These are phyloP conservation scores for Amanita pseudoporphyria DNA, from an alignment of 768 basidiomycete species.

Conservation along the genomic window DNA sequence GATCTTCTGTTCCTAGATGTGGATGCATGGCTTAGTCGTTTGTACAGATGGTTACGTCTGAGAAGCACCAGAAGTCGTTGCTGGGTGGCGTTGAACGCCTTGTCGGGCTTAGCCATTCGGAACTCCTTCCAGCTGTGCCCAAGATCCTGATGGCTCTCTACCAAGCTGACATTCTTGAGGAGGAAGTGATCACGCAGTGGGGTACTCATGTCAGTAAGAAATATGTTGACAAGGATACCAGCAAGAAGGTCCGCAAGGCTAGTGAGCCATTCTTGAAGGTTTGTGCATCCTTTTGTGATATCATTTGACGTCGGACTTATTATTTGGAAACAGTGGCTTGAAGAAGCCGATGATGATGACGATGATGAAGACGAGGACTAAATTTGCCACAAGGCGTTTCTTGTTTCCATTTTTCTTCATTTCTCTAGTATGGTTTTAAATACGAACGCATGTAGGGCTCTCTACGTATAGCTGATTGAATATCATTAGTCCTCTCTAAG, in stretches of 20 bases:
- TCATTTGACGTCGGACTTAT: neutral
- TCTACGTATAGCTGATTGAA: neutral
- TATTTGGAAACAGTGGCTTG: constrained; percentile 57
- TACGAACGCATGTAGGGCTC: neutral
- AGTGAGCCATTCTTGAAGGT: constrained; percentile 94
- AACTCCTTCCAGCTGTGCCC: constrained; percentile 62
- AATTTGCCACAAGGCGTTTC: neutral
- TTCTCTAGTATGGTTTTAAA: neutral
- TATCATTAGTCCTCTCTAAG: neutral
- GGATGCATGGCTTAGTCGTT: constrained; percentile 7
- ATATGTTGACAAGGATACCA: constrained; percentile 89
- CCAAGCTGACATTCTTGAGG: constrained; percentile 86
- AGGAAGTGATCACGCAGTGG: constrained; percentile 86
- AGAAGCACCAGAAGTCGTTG: constrained; percentile 93
- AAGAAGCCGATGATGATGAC: constrained; percentile 77
- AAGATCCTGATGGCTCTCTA: constrained; percentile 94
- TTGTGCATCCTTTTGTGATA: constrained; percentile 11
- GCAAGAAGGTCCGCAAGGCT: constrained; percentile 94
- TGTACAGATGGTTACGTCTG: constrained; percentile 71
- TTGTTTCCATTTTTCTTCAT: neutral
- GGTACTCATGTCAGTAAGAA: constrained; percentile 96
- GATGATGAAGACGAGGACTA: constrained; percentile 27
- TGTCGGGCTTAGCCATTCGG: constrained; percentile 66
- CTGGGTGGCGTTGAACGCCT: constrained; percentile 88
- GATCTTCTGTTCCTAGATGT: neutral